Conservation (phyloP, 352 stramenopile species). For the Elongisporangium undulatum region DNA sequence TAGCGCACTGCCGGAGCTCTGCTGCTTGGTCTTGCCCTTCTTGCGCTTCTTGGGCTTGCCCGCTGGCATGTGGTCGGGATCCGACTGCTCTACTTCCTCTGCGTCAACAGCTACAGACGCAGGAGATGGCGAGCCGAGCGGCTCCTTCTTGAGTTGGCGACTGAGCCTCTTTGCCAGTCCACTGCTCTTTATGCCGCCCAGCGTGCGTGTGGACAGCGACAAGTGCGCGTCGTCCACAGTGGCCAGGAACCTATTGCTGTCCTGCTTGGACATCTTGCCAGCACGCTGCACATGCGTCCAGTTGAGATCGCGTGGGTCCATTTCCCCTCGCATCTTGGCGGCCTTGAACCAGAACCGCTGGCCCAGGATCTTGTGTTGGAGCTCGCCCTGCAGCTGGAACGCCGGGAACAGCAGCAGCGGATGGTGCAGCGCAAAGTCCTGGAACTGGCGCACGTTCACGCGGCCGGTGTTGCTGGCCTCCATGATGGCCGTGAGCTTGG, state of each 20-base stretch:
- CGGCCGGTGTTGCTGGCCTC: slow-evolving; percentile 19
- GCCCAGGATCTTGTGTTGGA: slow-evolving; percentile 54
- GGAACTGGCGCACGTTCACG: slow-evolving; percentile 38
- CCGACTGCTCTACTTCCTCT: not conserved
- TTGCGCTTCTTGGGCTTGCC: not conserved
- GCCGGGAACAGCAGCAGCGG: slow-evolving; percentile 67
- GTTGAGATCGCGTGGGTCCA: slow-evolving; percentile 29
- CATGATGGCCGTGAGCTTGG: slow-evolving; percentile 51
- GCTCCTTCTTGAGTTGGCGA: not conserved
- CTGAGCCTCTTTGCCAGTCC: not conserved
- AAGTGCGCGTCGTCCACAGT: not conserved
- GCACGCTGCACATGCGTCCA: slow-evolving; percentile 33
- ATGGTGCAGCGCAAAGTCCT: slow-evolving; percentile 50
- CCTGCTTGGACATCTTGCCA: slow-evolving; percentile 17
- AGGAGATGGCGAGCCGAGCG: too few relatives aligned
- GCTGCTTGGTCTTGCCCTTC: not conserved
- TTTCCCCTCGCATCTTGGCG: slow-evolving; percentile 27
- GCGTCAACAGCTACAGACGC: not conserved
- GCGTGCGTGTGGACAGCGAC: not conserved
- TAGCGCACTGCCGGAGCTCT: not conserved
- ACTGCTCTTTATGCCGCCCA: not conserved
- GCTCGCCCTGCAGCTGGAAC: slow-evolving; percentile 63
- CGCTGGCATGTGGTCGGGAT: too few relatives aligned
- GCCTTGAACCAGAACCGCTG: slow-evolving; percentile 52
- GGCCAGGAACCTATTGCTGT: slow-evolving; percentile 10